These are phyloP conservation scores for Corylus americana DNA, from an alignment of 306 rosid genomes.

Conservation along the genomic window DNA sequence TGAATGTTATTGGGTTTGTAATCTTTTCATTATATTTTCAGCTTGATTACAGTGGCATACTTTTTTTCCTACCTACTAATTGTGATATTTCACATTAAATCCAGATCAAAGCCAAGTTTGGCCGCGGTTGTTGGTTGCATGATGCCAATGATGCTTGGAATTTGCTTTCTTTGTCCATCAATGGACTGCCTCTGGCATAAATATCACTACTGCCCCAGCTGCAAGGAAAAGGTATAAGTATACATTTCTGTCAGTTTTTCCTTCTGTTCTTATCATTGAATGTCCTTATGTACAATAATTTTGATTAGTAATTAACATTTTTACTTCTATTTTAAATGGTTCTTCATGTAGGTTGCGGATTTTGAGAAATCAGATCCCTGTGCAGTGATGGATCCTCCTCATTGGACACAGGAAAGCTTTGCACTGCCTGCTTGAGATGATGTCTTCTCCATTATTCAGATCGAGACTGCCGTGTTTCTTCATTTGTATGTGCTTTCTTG, in stretches of 20 bases:
- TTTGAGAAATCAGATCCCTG: conserved; percentile 80
- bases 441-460: conserved; percentile 5
- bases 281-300: background rate
- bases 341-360: conserved; percentile 64
- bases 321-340: conserved; percentile 2
- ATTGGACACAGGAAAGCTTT: conserved; percentile 82
- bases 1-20: background rate
- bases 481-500: conserved; percentile 16
- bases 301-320: background rate
- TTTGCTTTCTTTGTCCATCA: conserved; percentile 84
- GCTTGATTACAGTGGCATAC: background rate
- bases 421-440: conserved; percentile 59
- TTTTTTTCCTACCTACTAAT: background rate
- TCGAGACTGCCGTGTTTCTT: conserved; percentile 12
- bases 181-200: conserved; percentile 97
- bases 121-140: conserved; percentile 84
- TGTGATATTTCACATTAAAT: background rate
- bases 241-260: background rate
- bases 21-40: background rate
- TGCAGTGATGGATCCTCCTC: conserved; percentile 80
- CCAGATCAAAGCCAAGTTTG: conserved; percentile 76
- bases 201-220: conserved; percentile 78
- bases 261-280: background rate
- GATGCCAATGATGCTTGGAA: conserved; percentile 79
- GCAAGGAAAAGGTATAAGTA: conserved; percentile 64